These are phyloP conservation scores for Pseudogymnoascus sp. DNA, from an alignment of 2,329 filamentous ascomycete species.

Conservation along the genomic window DNA sequence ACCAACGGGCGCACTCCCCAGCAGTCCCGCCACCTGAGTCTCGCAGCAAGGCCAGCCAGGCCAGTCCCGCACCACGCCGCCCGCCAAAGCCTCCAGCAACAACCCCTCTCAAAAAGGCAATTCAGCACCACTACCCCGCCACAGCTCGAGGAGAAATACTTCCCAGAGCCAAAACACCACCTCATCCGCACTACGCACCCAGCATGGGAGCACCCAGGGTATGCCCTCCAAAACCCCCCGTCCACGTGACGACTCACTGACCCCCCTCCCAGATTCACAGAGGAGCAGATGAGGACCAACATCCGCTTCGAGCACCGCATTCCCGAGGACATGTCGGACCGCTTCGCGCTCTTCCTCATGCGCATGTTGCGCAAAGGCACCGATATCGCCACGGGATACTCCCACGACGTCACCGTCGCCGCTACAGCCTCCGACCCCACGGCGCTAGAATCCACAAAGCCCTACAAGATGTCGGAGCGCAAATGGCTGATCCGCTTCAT, in stretches of 20 bases:
- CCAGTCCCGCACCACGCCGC: neutral
- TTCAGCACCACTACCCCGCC: constrained; percentile 33
- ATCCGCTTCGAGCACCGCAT: constrained; percentile 72
- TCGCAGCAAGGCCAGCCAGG: neutral
- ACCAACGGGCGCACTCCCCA: neutral
- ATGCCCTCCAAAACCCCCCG: neutral
- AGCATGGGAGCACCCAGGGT: constrained; percentile 49
- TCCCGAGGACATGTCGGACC: constrained; percentile 67
- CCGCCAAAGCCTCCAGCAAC: neutral
- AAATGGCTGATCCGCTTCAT: constrained; percentile 89
- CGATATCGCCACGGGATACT: constrained; percentile 74
- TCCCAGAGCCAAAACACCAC: constrained; percentile 26
- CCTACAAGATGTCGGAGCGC: constrained; percentile 66
- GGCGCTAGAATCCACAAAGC: constrained; percentile 40
- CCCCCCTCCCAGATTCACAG: constrained; percentile 52
- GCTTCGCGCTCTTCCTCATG: constrained; percentile 69
- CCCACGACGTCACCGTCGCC: constrained; percentile 53
- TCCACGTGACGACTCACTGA: constrained; percentile 7
- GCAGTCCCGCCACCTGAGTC: constrained; percentile 2
- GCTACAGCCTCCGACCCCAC: constrained; percentile 38
- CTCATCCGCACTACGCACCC: constrained; percentile 54
- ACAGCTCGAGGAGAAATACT: constrained; percentile 32
- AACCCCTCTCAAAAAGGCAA: constrained; percentile 17
- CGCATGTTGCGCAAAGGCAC: constrained; percentile 70
- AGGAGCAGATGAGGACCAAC: constrained; percentile 65